Evolutionary conservation across 257 asterid genomes (phyloP).

Genomic region (Marsdenia floribunda): DNA sequence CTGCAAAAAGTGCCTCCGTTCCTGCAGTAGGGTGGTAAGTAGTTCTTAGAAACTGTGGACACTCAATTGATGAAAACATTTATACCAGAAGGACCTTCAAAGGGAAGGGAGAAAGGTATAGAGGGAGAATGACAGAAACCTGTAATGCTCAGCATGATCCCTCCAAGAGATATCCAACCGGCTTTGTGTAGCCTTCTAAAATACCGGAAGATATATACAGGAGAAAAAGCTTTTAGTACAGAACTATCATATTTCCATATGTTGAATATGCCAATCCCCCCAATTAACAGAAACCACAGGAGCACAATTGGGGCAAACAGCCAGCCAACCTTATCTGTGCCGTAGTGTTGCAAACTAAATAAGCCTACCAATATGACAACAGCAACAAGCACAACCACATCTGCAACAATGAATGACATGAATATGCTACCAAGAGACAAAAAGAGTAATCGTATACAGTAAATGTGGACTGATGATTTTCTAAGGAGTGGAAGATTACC

Average conservation of each 20-base stretch:
- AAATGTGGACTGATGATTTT: neutral
- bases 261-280: slow-evolving; percentile 88
- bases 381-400: slow-evolving; percentile 77
- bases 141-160: slow-evolving; percentile 97
- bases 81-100: neutral
- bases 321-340: slow-evolving; percentile 97
- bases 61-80: neutral
- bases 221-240: slow-evolving; percentile 81
- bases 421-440: slow-evolving; percentile 4
- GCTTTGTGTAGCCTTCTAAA: slow-evolving; percentile 51
- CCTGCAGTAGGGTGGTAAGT: slow-evolving; percentile 46
- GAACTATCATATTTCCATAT: slow-evolving; percentile 70
- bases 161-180: slow-evolving; percentile 95
- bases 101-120: slow-evolving; percentile 7
- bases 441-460: neutral
- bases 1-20: slow-evolving; percentile 98
- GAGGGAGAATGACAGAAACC: slow-evolving; percentile 32
- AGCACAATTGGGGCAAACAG: slow-evolving; percentile 91
- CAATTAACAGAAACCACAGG: slow-evolving; percentile 88
- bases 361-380: slow-evolving; percentile 80
- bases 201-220: slow-evolving; percentile 70
- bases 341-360: slow-evolving; percentile 94
- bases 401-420: slow-evolving; percentile 41
- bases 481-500: slow-evolving; percentile 40
- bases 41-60: slow-evolving; percentile 13